Conservation (phyloP, 176 grass and related monocot genomes). For the Cenchrus americanus region DNA sequence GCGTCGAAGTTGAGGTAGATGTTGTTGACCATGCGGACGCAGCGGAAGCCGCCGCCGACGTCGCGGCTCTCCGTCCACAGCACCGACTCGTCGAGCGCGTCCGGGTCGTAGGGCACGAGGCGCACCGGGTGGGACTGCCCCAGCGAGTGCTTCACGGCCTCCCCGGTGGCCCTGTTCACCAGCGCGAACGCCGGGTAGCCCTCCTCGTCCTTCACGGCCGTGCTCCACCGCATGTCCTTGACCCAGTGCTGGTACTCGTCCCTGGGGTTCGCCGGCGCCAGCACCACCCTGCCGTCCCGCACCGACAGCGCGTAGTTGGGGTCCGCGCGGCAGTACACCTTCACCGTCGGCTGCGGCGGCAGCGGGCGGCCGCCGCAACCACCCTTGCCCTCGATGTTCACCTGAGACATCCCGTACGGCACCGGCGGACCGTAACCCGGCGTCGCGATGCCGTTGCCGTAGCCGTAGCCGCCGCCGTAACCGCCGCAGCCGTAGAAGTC, state of each 20-base stretch:
- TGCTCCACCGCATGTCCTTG: constrained; percentile 88
- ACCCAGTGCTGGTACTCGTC: constrained; percentile 92
- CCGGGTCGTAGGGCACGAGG: constrained; percentile 62
- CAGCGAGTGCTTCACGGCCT: constrained; percentile 90
- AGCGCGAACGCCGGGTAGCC: constrained; percentile 79
- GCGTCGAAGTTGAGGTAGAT: constrained; percentile 81
- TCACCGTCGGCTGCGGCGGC: constrained; percentile 70
- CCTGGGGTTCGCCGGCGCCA: constrained; percentile 67
- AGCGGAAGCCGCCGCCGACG: constrained; percentile 65
- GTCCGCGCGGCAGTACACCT: constrained; percentile 73
- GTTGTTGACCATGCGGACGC: constrained; percentile 80
- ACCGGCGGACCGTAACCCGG: constrained; percentile 58
- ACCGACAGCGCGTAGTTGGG: constrained; percentile 55
- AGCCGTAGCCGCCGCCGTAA: neutral
- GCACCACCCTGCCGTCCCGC: constrained; percentile 60
- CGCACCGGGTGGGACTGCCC: constrained; percentile 74
- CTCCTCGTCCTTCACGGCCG: constrained; percentile 75
- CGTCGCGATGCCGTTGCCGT: constrained; percentile 40
- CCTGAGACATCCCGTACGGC: constrained; percentile 62
- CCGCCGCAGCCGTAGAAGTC: constrained; percentile 2
- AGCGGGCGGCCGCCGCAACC: constrained; percentile 40
- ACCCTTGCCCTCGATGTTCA: constrained; percentile 56
- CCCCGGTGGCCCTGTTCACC: constrained; percentile 75
- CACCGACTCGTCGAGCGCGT: constrained; percentile 69
- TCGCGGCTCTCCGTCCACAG: constrained; percentile 82